Evolutionary conservation across 768 basidiomycete genomes (phyloP).

Genomic region (Chalciporus piperatus): DNA sequence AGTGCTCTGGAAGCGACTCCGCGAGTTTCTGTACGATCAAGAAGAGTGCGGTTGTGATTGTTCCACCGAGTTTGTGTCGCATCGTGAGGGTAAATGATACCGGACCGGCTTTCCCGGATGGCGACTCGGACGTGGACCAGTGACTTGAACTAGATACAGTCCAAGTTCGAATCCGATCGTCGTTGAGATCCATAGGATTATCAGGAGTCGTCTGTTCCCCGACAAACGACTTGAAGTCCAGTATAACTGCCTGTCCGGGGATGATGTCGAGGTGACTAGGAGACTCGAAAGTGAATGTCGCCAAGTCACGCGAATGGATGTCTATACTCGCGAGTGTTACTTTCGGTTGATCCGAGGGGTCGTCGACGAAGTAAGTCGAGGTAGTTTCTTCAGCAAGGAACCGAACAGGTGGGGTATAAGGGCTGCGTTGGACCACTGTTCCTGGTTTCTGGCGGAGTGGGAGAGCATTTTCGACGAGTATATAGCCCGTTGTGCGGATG

Average conservation of each 20-base stretch:
- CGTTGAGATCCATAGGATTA: conserved; percentile 53
- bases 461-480: conserved; percentile 51
- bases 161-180: conserved; percentile 67
- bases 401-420: conserved; percentile 62
- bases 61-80: conserved; percentile 52
- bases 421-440: conserved; percentile 35
- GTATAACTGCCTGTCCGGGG: conserved; percentile 53
- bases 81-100: conserved; percentile 48
- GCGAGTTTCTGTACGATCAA: conserved; percentile 42
- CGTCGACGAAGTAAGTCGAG: conserved; percentile 28
- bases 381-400: conserved; percentile 48
- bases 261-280: conserved; percentile 32
- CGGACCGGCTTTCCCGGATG: neutral
- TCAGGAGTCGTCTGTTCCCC: conserved; percentile 53
- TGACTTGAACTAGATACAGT: conserved; percentile 43
- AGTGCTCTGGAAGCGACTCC: conserved; percentile 38
- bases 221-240: conserved; percentile 53
- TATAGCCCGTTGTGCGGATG: conserved; percentile 50
- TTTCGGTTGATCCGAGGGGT: conserved; percentile 18
- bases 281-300: conserved; percentile 52
- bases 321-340: conserved; percentile 36
- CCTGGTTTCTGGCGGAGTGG: conserved; percentile 48
- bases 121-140: conserved; percentile 8
- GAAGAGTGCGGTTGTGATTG: conserved; percentile 54
- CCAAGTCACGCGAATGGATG: conserved; percentile 47